phyloP scores from a whole-genome alignment of 345 rosid genomes.

The Diplotaxis tenuifolia region DNA sequence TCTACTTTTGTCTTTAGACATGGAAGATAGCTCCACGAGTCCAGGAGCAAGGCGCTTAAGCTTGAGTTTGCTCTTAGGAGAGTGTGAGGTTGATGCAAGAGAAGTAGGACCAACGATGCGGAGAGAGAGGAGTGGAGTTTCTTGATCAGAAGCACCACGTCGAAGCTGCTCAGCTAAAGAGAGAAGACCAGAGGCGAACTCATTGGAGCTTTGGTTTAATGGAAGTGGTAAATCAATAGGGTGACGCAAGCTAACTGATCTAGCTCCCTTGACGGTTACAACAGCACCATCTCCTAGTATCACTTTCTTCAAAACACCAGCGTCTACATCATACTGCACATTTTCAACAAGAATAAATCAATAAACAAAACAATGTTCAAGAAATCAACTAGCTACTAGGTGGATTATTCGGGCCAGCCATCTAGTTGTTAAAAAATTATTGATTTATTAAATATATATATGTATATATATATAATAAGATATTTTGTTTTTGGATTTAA shows the following conservation, averaged over 20 bases:
- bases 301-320: conserved; percentile 88
- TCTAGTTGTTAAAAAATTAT: too few relatives aligned
- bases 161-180: conserved; percentile 80
- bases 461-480: too few relatives aligned
- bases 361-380: background rate
- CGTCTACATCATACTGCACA: conserved; percentile 95
- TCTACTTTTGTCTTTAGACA: conserved; percentile 41
- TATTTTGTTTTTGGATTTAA: too few relatives aligned
- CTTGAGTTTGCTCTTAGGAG: conserved; percentile 65
- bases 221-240: conserved; percentile 85
- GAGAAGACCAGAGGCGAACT: conserved; percentile 83
- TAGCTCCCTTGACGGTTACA: conserved; percentile 89
- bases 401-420: too few relatives aligned
- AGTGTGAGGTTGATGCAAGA: conserved; percentile 56
- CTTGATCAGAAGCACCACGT: conserved; percentile 46
- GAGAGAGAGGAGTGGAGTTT: conserved; percentile 64
- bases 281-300: conserved; percentile 87
- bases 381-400: too few relatives aligned
- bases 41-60: conserved; percentile 92
- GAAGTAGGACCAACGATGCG: conserved; percentile 90
- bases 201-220: conserved; percentile 53
- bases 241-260: conserved; percentile 89
- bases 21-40: conserved; percentile 69
- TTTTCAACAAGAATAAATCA: conserved; percentile 12
- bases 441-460: too few relatives aligned